Base-by-base conservation (phyloP, 257 asterid species). In the Rubia yunnanensis region DNA sequence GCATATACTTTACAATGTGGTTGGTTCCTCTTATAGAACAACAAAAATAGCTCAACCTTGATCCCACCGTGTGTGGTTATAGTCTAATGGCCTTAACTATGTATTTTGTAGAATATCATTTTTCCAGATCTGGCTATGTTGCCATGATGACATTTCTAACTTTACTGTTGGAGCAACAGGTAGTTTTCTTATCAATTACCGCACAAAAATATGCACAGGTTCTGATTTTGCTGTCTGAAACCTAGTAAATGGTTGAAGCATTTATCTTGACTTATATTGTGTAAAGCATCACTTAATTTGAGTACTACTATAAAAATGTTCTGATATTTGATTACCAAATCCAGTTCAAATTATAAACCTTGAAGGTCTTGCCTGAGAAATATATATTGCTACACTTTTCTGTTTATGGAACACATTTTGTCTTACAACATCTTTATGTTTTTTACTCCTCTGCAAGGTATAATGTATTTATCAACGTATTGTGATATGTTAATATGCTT, bases 401-500 rank as follows among this genome's bases (percentile, higher is more conserved):
- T 46, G 20, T 10, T 14, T 59, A 52, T 26, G 67, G 61, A 48
- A 49, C 23, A 34, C 41, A 11, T 28, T 48, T 32, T 27, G 5
- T 2, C 14, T 5, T 5, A 31, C 34, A 34, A 14, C 1, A 17
- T 0, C 60, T 30, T 39, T 27, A 30, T 24, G 9, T 3, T 13
- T 28, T 30, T 30, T n/a, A n/a, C 0, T 54, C 48, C 8, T 26
- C 22, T 24, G n/a, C 17, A 11, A 34, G 3, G 36, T n/a, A n/a
- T 32, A 32, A 36, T 30, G 53, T 13, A 60, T n/a, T 26, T 2
- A 49, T 10, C 39, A 6, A 34, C 59, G 5, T 6, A 24, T 65
- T 63, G 44, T 13, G 35, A 35, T 66, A 24, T 52, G 10, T 28
- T 35, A 68, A 54, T 66, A 46, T 72, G 69, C 15, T 70, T 49